Base-by-base conservation (phyloP, 2,329 filamentous ascomycete species). In the Magnaporthiopsis rhizophila region DNA sequence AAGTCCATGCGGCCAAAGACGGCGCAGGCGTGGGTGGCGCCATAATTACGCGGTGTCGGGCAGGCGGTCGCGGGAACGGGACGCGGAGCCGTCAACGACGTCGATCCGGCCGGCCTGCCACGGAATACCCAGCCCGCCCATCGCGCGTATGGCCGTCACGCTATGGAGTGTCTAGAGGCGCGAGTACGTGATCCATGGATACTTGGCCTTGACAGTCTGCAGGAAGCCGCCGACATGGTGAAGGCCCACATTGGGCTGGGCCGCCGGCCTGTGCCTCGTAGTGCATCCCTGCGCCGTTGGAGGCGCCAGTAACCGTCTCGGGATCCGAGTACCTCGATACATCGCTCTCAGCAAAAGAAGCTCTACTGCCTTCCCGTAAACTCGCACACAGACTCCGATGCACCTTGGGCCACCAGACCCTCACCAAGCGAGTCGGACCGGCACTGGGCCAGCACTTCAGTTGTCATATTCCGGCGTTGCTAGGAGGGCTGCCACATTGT, bases 1-100 rank as follows among this genome's bases (percentile, higher is more conserved):
- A 97, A 97, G 69, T 93, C 93, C 93, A 97, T 97, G 74, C 94
- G 91, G 76, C 87, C 85, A 79, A 97, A 98, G 81, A 97, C 93
- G 79, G 86, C 86, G 72, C 94, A 89, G 71, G 97, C 84, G 79
- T 97, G 94, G 73, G 87, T 85, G 66, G 87, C 81, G 66, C 85
- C 89, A 5, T 30, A 5, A 7, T 83, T 97, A 86, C 71, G 86
- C 77, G 62, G 84, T 94, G 74, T 98, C 92, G 68, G 93, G 90
- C 26, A 92, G 84, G 3, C 74, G 65, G 0, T 86, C 86, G 0
- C 83, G 78, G 0, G 85, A 84, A 1, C 85, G 83, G 12, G 86
- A 73, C 71, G 83, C 84, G 68, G 75, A 79, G 70, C 86, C 84
- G 70, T 86, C 83, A n/a, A 85, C 80, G 69, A 81, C 83, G 70